Conservation (phyloP, 176 grass and related monocot genomes). For the Zizania latifolia region DNA sequence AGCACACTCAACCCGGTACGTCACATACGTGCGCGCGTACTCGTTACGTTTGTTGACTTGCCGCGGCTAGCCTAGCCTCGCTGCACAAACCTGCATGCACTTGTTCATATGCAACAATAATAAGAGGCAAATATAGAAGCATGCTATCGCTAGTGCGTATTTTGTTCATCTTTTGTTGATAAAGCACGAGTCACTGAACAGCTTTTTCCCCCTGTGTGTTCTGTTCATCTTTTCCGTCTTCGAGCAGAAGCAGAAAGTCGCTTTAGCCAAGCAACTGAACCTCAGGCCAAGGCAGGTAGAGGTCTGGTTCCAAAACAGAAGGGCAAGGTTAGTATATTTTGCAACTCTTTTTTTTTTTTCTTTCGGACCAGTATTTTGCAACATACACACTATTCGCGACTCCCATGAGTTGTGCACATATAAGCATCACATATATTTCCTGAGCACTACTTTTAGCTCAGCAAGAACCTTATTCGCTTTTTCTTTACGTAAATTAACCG, state of each 20-base stretch:
- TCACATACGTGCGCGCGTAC: conserved; percentile 7
- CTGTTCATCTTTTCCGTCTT: conserved; percentile 23
- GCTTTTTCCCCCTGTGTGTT: background rate
- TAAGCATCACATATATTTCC: background rate
- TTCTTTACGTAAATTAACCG: background rate
- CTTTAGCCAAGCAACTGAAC: conserved; percentile 86
- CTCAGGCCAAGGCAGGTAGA: conserved; percentile 94
- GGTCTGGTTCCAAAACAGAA: conserved; percentile 98
- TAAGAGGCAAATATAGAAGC: background rate
- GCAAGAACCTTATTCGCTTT: background rate
- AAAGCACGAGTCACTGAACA: background rate
- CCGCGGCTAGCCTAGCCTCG: background rate
- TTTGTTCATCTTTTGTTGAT: background rate
- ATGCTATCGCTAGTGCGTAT: background rate
- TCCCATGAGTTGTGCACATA: background rate
- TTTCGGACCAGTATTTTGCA: background rate
- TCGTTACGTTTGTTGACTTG: background rate
- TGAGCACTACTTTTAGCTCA: background rate
- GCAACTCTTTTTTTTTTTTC: background rate
- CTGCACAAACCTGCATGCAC: conserved; percentile 10
- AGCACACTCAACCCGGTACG: conserved; percentile 90
- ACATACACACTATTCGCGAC: background rate
- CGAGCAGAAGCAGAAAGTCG: conserved; percentile 92
- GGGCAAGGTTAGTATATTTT: conserved; percentile 61
- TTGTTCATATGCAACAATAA: too few relatives aligned